Evolutionary conservation across 768 basidiomycete species (phyloP), one percentile per base, ranked within the genome.

Genomic region (Boletellus sp.): DNA sequence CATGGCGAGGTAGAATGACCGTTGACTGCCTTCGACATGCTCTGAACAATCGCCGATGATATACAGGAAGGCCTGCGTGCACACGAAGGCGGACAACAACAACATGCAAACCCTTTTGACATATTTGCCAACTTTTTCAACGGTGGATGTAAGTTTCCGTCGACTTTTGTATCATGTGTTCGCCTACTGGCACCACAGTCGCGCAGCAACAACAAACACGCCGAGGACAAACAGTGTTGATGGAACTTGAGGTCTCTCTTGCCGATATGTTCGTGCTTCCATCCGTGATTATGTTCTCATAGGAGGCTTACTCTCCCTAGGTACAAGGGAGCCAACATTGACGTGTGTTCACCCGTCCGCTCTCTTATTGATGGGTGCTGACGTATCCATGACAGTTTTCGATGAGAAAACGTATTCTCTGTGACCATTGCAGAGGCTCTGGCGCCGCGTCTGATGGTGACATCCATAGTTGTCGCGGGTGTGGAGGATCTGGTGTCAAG

Each of bases 341-440:
- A 96, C 67, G 94, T 78, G 44, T 42, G 78, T 67, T 36, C n/a
- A 40, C 23, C 15, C 17, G 13, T 51, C 40, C 26, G 1, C 48
- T 32, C 13, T 5, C 12, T 31, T 9, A 13, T 9, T 11, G 17
- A 28, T 15, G 15, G 23, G 2, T 16, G 6, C 20, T 62, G 32
- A 65, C 35, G 20, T n/a, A 38, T 54, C 33, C 6, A 4, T 1
- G 1, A 12, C 57, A 98, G 93, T 95, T 99, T 70, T 87, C 89
- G 74, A 78, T 97, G 65, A 87, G 85, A 67, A 94, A 95, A 65
- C 83, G 84, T 46, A 82, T 95, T 32, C 84, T 99, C 16, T 99
- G 96, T 63, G 94, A 97, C 68, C 90, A 96, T 65, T 99, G 96
- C 71, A 85, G 94, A 62, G 96, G 96, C 20, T 84, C 91, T 0